Evolutionary conservation across 208 protist species (phyloP).

Genomic region (Trypanosoma boissoni): DNA sequence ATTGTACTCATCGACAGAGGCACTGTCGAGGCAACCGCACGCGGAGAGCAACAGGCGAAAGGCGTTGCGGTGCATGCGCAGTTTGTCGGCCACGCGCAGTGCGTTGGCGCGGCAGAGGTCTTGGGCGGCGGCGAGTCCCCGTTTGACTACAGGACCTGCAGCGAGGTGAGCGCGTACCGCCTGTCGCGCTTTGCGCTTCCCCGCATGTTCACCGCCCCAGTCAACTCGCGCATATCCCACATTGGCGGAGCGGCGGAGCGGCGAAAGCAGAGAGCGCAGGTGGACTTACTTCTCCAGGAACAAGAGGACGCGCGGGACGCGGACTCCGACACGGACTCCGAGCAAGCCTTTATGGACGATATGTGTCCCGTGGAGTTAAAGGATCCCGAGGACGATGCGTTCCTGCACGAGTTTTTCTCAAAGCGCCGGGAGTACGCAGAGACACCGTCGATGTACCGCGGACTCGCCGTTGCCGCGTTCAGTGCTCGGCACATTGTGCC

Average conservation of each 20-base stretch:
- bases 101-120: conserved; percentile 7
- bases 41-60: not conserved
- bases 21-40: conserved; percentile 2
- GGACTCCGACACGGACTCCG: conserved; percentile 1
- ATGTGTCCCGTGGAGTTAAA: conserved; percentile 16
- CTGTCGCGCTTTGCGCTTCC: not conserved
- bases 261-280: not conserved
- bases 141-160: conserved; percentile 9
- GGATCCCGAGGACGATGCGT: not conserved
- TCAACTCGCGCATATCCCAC: not conserved
- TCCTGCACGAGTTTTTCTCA: conserved; percentile 8
- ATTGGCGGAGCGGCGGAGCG: not conserved
- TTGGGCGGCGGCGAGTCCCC: not conserved
- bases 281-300: not conserved
- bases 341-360: conserved; percentile 8
- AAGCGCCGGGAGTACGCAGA: not conserved
- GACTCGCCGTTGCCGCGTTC: conserved; percentile 17
- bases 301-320: not conserved
- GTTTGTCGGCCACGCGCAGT: conserved; percentile 9
- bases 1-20: conserved; percentile 14
- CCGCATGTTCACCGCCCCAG: not conserved
- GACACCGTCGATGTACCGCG: conserved; percentile 5
- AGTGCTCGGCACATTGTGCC: not conserved
- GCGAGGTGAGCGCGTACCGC: not conserved
- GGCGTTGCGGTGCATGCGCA: not conserved